These are phyloP conservation scores for Cladorrhinum samala DNA, from an alignment of 495 filamentous ascomycete species.

Conservation along the genomic window DNA sequence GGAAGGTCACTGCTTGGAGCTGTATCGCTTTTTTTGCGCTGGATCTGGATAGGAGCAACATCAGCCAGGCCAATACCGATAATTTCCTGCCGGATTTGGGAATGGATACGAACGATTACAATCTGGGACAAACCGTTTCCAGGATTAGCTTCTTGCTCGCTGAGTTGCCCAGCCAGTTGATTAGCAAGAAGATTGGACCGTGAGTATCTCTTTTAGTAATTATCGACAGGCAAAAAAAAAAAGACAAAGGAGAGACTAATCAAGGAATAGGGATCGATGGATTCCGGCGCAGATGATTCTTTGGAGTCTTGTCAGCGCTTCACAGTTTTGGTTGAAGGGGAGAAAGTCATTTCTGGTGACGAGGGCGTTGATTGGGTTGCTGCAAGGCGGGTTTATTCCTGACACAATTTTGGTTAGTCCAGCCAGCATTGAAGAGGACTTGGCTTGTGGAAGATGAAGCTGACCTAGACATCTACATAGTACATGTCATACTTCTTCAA, in stretches of 20 bases:
- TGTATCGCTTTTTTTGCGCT: conserved; percentile 22
- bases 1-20: conserved; percentile 18
- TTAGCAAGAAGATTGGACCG: conserved; percentile 66
- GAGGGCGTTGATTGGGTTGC: conserved; percentile 32
- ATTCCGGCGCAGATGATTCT: conserved; percentile 55
- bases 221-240: not conserved
- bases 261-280: conserved; percentile 53
- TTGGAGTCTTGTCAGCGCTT: conserved; percentile 41
- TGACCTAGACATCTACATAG: not conserved
- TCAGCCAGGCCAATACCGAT: conserved; percentile 28
- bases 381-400: conserved; percentile 49
- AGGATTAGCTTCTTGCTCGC: conserved; percentile 60
- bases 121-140: conserved; percentile 69
- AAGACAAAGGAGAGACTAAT: not conserved
- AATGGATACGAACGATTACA: conserved; percentile 31
- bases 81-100: conserved; percentile 31
- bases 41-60: conserved; percentile 22
- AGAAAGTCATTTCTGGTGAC: conserved; percentile 35
- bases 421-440: not conserved
- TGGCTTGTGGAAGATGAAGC: not conserved
- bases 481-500: conserved; percentile 52
- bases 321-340: conserved; percentile 26
- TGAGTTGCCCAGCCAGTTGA: conserved; percentile 66
- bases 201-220: not conserved
- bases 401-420: conserved; percentile 35